Conservation (phyloP, 257 asterid species). For the Osmanthus fragrans region DNA sequence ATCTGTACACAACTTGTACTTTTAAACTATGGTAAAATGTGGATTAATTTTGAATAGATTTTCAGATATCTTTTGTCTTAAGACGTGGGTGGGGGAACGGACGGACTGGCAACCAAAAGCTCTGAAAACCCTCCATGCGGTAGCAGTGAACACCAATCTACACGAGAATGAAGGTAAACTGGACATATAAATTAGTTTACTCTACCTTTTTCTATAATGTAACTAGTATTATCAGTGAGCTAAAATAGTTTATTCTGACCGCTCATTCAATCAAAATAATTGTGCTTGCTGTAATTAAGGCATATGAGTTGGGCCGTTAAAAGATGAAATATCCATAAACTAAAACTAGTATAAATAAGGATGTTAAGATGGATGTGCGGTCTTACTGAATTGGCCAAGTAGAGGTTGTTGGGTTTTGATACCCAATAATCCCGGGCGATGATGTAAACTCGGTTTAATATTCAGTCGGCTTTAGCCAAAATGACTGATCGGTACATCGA, state of each 20-base stretch:
- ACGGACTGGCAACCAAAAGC: slow-evolving; percentile 94
- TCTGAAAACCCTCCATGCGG: slow-evolving; percentile 68
- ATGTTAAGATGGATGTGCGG: too few species aligned
- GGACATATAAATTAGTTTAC: background rate
- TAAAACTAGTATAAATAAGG: too few species aligned
- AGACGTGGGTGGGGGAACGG: slow-evolving; percentile 75
- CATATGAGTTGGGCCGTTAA: background rate
- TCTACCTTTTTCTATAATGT: background rate
- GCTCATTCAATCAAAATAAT: too few species aligned
- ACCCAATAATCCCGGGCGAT: too few species aligned
- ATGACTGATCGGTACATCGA: too few species aligned
- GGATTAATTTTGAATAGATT: slow-evolving; percentile 19
- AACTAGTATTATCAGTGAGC: background rate
- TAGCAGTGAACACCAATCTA: slow-evolving; percentile 82
- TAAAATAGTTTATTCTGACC: background rate
- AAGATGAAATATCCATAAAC: background rate
- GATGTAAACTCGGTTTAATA: too few species aligned
- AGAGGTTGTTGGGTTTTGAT: too few species aligned
- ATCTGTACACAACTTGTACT: background rate
- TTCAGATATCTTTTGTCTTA: slow-evolving; percentile 69
- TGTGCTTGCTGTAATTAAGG: background rate
- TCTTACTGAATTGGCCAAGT: background rate
- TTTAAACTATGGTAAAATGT: background rate
- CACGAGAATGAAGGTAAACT: slow-evolving; percentile 84
- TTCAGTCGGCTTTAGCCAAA: too few species aligned